Evolutionary conservation across 331 rosid genomes (phyloP), one percentile per base, ranked within the genome.

Genomic region (Rosa hybrid): DNA sequence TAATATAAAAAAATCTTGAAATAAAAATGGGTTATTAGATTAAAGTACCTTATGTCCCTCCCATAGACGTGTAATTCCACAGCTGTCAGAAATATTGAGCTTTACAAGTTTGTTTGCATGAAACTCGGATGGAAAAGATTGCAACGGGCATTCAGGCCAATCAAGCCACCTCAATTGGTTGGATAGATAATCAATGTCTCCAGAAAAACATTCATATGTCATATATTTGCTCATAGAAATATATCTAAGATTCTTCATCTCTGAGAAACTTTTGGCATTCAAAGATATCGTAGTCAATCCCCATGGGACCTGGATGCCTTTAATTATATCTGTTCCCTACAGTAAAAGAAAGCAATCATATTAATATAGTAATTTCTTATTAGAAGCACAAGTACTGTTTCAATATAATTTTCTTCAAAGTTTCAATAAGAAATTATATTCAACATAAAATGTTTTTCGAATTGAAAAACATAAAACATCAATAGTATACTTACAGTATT

Each of bases 181-280:
- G 1, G 73, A 69, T 12, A 81, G 53, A 81, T 16, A 75, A 6
- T 76, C 48, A 48, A 57, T 42, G 2, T 69, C 68, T 41, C 17
- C 38, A n/a, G 25, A 76, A 45, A 48, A 39, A 48, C 1, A 3
- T 59, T 7, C 12, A 10, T 4, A 25, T 25, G 27, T 25, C 27
- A 25, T 25, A 25, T 25, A 25, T 25, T 25, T 25, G 27, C 27
- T 0, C 16, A 27, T 64, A 13, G 3, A 4, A 2, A 81, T 16
- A 34, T 69, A 68, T 38, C 1, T 70, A 1, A 81, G 77, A 16
- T 54, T 14, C 21, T 57, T 76, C 81, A 76, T 76, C 7, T 10
- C 0, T 11, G 74, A 81, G 57, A 81, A 70, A 56, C 27, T 57
- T 67, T 70, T 18, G 45, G 81, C 81, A 56, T 76, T 57, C 56